A percentile compares a stretch with the other conserved stretches of the same genome.
Evolutionary conservation across 768 basidiomycete genomes (phyloP).

Genomic region (Lactarius sp.): DNA sequence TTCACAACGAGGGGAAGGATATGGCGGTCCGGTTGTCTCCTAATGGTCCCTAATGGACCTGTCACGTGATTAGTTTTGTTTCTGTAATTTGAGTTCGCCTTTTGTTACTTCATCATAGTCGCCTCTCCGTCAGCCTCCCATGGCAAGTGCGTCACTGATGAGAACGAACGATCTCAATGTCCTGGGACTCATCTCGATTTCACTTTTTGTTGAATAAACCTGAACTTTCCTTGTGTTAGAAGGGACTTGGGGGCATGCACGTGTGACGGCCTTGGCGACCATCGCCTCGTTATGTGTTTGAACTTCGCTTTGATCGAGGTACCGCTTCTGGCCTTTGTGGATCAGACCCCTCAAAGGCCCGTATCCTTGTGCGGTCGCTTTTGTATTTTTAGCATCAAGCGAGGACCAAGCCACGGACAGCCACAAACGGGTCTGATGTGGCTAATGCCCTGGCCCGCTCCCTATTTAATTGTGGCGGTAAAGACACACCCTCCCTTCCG

Average conservation of each 20-base stretch:
- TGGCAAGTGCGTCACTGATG: not conserved
- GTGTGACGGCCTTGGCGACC: not conserved
- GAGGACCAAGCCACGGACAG: conserved; percentile 8
- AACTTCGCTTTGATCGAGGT: not conserved
- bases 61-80: conserved; percentile 6
- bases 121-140: not conserved
- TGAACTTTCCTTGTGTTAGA: not conserved
- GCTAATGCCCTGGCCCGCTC: not conserved
- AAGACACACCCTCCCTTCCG: not conserved
- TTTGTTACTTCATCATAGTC: not conserved
- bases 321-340: conserved; percentile 4
- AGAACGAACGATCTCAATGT: not conserved
- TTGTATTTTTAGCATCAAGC: conserved; percentile 4
- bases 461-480: conserved; percentile 13
- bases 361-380: not conserved
- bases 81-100: not conserved
- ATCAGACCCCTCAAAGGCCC: not conserved
- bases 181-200: too few relatives aligned
- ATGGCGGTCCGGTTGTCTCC: conserved; percentile 5
- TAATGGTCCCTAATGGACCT: not conserved
- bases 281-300: not conserved
- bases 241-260: not conserved
- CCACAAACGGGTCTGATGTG: conserved; percentile 14
- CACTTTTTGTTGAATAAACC: too few relatives aligned
- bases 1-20: conserved; percentile 15